These are phyloP conservation scores for Sporothrix inflata DNA, from an alignment of 2,329 filamentous ascomycete species.

Conservation along the genomic window DNA sequence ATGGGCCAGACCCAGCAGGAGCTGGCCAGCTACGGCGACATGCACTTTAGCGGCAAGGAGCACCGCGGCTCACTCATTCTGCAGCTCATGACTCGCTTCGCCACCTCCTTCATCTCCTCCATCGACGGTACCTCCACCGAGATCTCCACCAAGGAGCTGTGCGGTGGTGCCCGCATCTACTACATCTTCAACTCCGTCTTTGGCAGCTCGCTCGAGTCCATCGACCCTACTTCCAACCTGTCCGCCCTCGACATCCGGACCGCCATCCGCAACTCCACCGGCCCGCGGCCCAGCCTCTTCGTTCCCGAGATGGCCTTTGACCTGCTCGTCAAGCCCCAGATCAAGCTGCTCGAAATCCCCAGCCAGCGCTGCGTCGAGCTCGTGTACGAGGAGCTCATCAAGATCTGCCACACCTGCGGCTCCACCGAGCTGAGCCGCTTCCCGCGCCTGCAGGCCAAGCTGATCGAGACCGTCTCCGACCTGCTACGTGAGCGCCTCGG, in stretches of 20 bases:
- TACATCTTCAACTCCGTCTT: conserved; percentile 99
- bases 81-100: conserved; percentile 97
- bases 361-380: conserved; percentile 96
- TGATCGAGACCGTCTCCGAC: conserved; percentile 98
- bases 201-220: conserved; percentile 91
- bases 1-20: conserved; percentile 99
- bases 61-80: conserved; percentile 93
- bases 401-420: conserved; percentile 98
- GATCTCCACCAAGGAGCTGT: conserved; percentile 97
- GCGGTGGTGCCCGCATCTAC: conserved; percentile 92
- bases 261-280: conserved; percentile 96
- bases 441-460: conserved; percentile 89
- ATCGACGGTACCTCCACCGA: conserved; percentile 98
- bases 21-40: conserved; percentile 95
- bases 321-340: conserved; percentile 95
- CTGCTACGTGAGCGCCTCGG: conserved; percentile 89
- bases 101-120: conserved; percentile 95
- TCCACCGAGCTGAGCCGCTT: conserved; percentile 91
- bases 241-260: conserved; percentile 94
- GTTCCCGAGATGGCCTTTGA: conserved; percentile 98
- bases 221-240: conserved; percentile 94
- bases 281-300: conserved; percentile 91
- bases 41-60: conserved; percentile 96
- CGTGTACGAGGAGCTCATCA: conserved; percentile 98
- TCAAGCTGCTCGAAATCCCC: conserved; percentile 92